Evolutionary conservation across 306 rosid genomes (phyloP), one percentile per base, ranked within the genome.

Genomic region (Begonia loranthoides): DNA sequence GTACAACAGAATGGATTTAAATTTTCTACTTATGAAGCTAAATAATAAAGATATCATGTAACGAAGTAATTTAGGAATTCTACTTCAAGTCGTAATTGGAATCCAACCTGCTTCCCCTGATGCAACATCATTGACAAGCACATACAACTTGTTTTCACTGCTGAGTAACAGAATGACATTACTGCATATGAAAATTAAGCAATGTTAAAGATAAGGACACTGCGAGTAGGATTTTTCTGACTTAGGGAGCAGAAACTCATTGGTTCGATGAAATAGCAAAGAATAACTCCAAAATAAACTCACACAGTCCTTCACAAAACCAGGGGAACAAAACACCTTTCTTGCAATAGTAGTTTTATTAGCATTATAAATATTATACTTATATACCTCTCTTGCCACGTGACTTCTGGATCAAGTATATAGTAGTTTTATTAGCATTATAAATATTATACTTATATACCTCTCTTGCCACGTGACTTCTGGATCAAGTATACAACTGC

Each of bases 141-240:
- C 50, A 58, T 90, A 86, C 60, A 90, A 67, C 86, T 90, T 83
- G 66, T 74, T 73, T 60, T 67, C 78, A 59, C 77, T 90, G 79
- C 94, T 90, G 54, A 83, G 76, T 47, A 90, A 24, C 17, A 90
- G 73, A 51, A 87, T 88, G 66, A 86, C 94, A 59, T 90, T 80
- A 51, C 99, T 76, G 66, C 75, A 65, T 22, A 55, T 45, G 44
- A 58, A 57, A 54, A 51, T 2, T 44, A 50, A 21, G 21, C 51
- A 60, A 65, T 19, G 61, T 3, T 33, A 22, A 52, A 13, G 6
- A 28, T 28, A 28, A 28, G 36, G 36, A 28, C 36, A 2, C 4
- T 4, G 36, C 2, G 22, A 28, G 36, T 28, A 28, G 36, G 36
- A 28, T 28, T 28, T 28, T 28, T 28, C 36, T 5, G 36, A 28